phyloP scores from a whole-genome alignment of 1,284 basidiomycete genomes.

The Porodaedalea pini region DNA sequence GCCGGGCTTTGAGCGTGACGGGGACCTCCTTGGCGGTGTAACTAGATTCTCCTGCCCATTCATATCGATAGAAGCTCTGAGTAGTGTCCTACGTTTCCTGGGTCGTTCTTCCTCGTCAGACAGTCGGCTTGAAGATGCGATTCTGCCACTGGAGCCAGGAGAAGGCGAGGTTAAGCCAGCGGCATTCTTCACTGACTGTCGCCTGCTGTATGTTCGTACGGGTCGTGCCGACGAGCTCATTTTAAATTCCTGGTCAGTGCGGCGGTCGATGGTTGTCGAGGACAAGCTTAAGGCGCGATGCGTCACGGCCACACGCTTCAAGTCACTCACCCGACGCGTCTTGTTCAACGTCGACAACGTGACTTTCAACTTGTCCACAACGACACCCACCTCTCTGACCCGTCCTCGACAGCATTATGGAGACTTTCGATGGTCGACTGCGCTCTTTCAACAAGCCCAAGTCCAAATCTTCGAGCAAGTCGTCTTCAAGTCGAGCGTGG shows the following conservation, averaged over 20 bases:
- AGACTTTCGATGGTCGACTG: constrained; percentile 11
- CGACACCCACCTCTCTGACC: not conserved
- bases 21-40: not conserved
- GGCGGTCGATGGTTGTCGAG: not conserved
- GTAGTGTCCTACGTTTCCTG: constrained; percentile 4
- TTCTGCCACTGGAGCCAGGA: not conserved
- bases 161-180: not conserved
- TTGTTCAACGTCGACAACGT: not conserved
- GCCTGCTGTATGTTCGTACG: constrained; percentile 15
- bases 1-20: not conserved
- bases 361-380: not conserved
- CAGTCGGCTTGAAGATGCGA: not conserved
- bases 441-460: constrained; percentile 57
- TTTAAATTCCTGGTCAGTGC: not conserved
- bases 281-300: not conserved
- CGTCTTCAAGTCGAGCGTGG: constrained; percentile 53
- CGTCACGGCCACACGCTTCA: not conserved
- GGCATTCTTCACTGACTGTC: constrained; percentile 5
- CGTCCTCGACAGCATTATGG: constrained; percentile 5
- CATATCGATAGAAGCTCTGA: not conserved
- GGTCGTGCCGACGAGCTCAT: constrained; percentile 8
- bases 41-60: not conserved
- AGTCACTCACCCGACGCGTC: not conserved
- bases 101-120: constrained; percentile 7
- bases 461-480: constrained; percentile 38